Evolutionary conservation across 495 filamentous ascomycete species (phyloP), one percentile per base, ranked within the genome.

Genomic region (Neurospora sp.): DNA sequence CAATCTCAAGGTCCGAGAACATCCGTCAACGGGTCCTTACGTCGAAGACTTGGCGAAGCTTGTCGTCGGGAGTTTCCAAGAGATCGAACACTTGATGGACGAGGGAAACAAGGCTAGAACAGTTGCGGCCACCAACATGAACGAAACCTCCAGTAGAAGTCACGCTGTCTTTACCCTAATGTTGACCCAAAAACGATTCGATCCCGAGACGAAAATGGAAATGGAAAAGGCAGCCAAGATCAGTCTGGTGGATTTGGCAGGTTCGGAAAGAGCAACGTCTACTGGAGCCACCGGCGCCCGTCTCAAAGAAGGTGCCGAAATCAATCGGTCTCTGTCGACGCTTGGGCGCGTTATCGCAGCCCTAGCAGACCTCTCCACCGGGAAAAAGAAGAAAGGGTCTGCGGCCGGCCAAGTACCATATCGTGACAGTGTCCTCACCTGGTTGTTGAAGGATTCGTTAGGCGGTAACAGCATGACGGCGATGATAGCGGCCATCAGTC

Each of bases 381-480:
- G 92, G 23, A 97, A 96, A 84, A 93, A 92, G 82, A 96, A 94
- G 81, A 94, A 92, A 77, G 84, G 84, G 23, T 80, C 82, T 4
- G 80, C 83, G 2, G 87, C 86, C 40, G 88, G 88, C 9, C 93
- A 95, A 85, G 95, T 99, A 1, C 96, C 96, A 3, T 99, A 99
- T 81, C 92, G 96, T 88, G 96, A 99, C 84, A 96, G 93, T 74
- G 89, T 98, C 66, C 84, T 99, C 74, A 99, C 96, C 16, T 99
- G 96, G 96, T 84, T 99, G 38, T 83, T 99, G 74, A 98, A 99
- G 77, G 96, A 99, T 81, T 98, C 96, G 3, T 85, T 99, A 11
- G 96, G 96, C 79, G 96, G 96, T 73, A 99, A 99, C 84, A 98
- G 96, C 79, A 95, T 99, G 92, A 99, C 96, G 23, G 96, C 96